phyloP scores from a whole-genome alignment of 2,329 filamentous ascomycete genomes.

The Fonsecaea nubica region DNA sequence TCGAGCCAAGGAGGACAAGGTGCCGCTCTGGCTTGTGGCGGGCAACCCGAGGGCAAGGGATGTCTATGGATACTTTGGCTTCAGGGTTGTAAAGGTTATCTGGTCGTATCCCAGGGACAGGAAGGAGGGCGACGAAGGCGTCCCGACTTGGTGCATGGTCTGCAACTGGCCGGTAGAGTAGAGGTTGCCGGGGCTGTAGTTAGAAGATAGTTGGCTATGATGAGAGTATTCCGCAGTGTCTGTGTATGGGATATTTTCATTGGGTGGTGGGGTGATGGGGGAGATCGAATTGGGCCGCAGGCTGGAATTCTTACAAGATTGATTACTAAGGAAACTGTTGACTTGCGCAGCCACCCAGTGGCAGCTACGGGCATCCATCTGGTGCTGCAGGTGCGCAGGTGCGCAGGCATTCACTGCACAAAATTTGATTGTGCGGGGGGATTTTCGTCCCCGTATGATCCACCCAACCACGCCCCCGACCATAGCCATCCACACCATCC shows the following conservation, averaged over 20 bases:
- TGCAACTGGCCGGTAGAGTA: slow-evolving; percentile 32
- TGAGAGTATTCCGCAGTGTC: too few species aligned
- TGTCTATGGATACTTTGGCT: slow-evolving; percentile 38
- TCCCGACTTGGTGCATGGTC: slow-evolving; percentile 33
- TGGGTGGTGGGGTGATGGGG: too few species aligned
- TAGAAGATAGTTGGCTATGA: too few species aligned
- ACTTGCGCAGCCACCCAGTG: too few species aligned
- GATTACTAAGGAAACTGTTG: neutral
- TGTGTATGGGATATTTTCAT: too few species aligned
- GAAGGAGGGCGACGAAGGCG: slow-evolving; percentile 3
- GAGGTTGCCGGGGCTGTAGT: neutral
- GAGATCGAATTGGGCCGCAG: too few species aligned
- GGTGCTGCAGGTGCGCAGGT: too few species aligned
- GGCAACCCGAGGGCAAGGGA: slow-evolving; percentile 34
- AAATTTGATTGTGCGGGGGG: too few species aligned
- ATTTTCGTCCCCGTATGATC: neutral
- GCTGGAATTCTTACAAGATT: neutral
- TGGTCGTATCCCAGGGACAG: slow-evolving; percentile 16
- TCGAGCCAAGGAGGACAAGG: slow-evolving; percentile 24
- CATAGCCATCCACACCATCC: neutral
- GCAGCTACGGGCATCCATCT: too few species aligned
- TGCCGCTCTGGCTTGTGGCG: slow-evolving; percentile 36
- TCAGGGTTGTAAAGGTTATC: slow-evolving; percentile 28
- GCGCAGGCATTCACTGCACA: too few species aligned
- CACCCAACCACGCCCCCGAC: neutral